Base-by-base conservation (phyloP, 75 land plant species). In the Chamaecyparis obtusa region DNA sequence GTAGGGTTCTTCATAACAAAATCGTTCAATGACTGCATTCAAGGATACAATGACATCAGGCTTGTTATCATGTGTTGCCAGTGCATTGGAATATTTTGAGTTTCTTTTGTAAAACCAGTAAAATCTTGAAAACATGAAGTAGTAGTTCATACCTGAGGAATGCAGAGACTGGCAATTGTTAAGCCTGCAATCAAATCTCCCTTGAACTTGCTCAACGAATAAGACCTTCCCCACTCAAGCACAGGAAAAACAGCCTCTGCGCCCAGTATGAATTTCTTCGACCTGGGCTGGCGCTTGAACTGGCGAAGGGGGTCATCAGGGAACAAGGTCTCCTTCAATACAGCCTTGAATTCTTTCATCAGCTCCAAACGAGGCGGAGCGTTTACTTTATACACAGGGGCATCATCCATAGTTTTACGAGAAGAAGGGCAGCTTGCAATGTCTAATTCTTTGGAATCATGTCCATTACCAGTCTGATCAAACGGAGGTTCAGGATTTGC, bases 131-230 rank as follows among this genome's bases (percentile, higher is more conserved):
- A 27, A 27, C 30, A 71, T n/a, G 30, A n/a, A 39, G 33, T 15
- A 33, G 36, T 33, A 74, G 9, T 64, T 6, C 69, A 87, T 83
- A 93, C 95, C 94, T 95, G 97, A 85, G 96, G 99, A 83, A 97
- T 92, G 84, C 92, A 91, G 27, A 95, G 96, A 56, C 97, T 97
- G 21, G 95, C 97, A 87, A 97, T 97, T 88, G 99, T 97, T 69
- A 96, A 91, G 6, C 99, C 99, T 14, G 99, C 89, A n/a, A 97
- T 78, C 16, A 96, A 35, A 86, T 97, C 99, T 11, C 91, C 86
- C 84, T 77, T 90, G 75, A 97, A 90, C 27, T 89, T 88, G 0
- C 19, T 41, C 10, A 92, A 84, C 24, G 37, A 89, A 89, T 97
- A 97, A 13, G 84, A 5, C 11, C 90, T 86, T 21, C 92, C 92